phyloP scores from a whole-genome alignment of 192 early-diverging fungal genomes.

The Backusella sp. region DNA sequence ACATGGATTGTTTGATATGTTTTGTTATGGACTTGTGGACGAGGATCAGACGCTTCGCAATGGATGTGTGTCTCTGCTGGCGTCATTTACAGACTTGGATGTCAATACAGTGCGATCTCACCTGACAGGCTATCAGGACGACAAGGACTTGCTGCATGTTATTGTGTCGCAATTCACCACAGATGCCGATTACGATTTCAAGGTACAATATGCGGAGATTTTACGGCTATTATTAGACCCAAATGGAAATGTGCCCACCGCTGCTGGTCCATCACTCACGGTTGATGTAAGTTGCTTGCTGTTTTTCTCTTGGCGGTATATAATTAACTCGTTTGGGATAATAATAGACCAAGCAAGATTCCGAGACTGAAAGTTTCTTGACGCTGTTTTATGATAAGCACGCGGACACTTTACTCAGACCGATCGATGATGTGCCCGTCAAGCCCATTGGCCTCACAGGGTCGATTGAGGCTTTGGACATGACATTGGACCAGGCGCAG shows the following conservation, averaged over 20 bases:
- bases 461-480: constrained; percentile 8
- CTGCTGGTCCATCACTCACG: constrained; percentile 27
- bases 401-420: constrained; percentile 58
- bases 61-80: constrained; percentile 68
- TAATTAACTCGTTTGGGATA: constrained; percentile 3
- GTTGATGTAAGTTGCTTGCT: constrained; percentile 28
- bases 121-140: constrained; percentile 57
- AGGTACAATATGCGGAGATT: constrained; percentile 71
- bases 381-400: constrained; percentile 75
- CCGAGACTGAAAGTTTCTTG: constrained; percentile 75
- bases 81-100: constrained; percentile 77
- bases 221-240: constrained; percentile 76
- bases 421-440: constrained; percentile 52
- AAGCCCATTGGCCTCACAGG: constrained; percentile 30
- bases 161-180: constrained; percentile 64
- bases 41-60: constrained; percentile 53
- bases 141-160: constrained; percentile 61
- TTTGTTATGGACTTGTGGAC: constrained; percentile 68
- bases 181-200: constrained; percentile 64
- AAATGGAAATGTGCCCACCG: constrained; percentile 18
- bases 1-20: constrained; percentile 76
- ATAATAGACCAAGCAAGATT: constrained; percentile 35
- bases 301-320: not conserved
- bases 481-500: constrained; percentile 36
- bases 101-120: constrained; percentile 70